Evolutionary conservation across 495 filamentous ascomycete species (phyloP).

Genomic region (Penicillium canariense): DNA sequence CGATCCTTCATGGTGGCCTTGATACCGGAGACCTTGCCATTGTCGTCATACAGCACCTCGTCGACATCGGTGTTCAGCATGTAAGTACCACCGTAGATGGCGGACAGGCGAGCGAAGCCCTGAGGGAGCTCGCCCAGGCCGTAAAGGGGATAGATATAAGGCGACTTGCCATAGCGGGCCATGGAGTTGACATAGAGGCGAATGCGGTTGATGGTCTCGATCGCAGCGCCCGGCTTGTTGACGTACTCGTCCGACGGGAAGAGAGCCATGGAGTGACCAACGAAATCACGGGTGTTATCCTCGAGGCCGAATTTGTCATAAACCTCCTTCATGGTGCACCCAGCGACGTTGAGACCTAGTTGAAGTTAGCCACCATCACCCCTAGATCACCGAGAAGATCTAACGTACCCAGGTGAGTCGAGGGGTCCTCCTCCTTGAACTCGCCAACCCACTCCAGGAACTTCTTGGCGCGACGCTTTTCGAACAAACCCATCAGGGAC

Average conservation of each 20-base stretch:
- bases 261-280: constrained; percentile 97
- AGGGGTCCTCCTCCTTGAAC: constrained; percentile 79
- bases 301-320: constrained; percentile 98
- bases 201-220: constrained; percentile 88
- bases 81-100: constrained; percentile 98
- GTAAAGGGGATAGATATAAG: constrained; percentile 99
- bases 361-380: constrained; percentile 21
- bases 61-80: constrained; percentile 96
- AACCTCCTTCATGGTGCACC: constrained; percentile 90
- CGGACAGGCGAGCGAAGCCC: constrained; percentile 94
- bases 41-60: constrained; percentile 73
- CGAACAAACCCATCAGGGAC: constrained; percentile 93
- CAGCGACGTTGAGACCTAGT: constrained; percentile 73
- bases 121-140: constrained; percentile 96
- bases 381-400: not conserved
- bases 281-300: constrained; percentile 87
- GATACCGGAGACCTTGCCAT: constrained; percentile 82
- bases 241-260: constrained; percentile 89
- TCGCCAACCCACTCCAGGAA: constrained; percentile 96
- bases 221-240: constrained; percentile 64
- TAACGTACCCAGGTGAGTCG: constrained; percentile 78
- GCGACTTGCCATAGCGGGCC: constrained; percentile 96
- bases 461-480: constrained; percentile 94
- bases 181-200: constrained; percentile 97
- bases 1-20: constrained; percentile 92